Evolutionary conservation across 2,329 filamentous ascomycete species (phyloP).

Genomic region (Coniella vitis): DNA sequence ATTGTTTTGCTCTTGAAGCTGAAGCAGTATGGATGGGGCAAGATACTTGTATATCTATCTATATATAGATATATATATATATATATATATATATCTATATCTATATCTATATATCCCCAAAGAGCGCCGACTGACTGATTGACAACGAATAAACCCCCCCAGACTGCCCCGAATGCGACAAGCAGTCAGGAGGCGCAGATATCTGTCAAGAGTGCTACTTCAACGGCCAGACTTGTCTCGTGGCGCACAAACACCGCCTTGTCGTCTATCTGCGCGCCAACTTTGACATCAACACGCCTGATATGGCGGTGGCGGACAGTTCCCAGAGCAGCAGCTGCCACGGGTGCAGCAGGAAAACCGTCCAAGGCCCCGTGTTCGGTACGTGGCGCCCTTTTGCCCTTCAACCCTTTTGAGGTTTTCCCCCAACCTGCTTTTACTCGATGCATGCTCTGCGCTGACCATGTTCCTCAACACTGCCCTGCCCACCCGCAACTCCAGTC

Average conservation of each 20-base stretch:
- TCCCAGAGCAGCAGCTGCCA: conserved; percentile 5
- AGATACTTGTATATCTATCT: too few relatives aligned
- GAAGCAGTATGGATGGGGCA: accelerated
- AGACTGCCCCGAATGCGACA: conserved; percentile 14
- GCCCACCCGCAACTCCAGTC: conserved; percentile 8
- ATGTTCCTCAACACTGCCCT: background rate
- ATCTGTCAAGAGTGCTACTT: conserved; percentile 13
- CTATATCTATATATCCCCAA: too few relatives aligned
- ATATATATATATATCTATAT: too few relatives aligned
- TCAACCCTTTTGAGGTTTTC: too few relatives aligned
- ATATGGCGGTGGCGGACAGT: too few relatives aligned
- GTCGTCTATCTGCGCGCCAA: conserved; percentile 12
- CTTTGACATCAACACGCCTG: conserved; percentile 6
- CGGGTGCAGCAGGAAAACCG: conserved; percentile 4
- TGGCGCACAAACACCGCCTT: conserved; percentile 7
- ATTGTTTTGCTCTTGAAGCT: too few relatives aligned
- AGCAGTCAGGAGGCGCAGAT: conserved; percentile 1
- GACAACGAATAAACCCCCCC: too few relatives aligned
- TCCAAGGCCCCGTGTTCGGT: conserved; percentile 12
- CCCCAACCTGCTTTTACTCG: too few relatives aligned
- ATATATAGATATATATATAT: too few relatives aligned
- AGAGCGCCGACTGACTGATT: background rate
- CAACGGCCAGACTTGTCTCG: conserved; percentile 8
- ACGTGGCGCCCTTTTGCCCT: too few relatives aligned
- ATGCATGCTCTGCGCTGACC: too few relatives aligned